A percentile compares a stretch with the other conserved stretches of the same genome.
phyloP scores from a whole-genome alignment of 176 grass and related monocot genomes.

The Oropetium thomaeum region DNA sequence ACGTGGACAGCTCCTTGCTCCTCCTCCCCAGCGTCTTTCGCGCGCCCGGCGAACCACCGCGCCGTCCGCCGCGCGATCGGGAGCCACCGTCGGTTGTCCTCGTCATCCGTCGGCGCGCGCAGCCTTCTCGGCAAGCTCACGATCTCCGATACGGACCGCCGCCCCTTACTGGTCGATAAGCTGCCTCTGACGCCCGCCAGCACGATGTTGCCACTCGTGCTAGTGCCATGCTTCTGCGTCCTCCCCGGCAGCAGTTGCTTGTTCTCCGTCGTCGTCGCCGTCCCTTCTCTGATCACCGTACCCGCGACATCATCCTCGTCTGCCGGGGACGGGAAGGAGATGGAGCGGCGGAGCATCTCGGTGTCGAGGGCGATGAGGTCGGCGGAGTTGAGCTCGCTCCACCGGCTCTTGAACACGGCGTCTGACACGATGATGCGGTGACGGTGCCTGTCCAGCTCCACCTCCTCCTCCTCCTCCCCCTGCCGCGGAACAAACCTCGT shows the following conservation, averaged over 20 bases:
- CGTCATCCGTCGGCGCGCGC: slow-evolving; percentile 19
- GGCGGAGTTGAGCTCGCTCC: slow-evolving; percentile 90
- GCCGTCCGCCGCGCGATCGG: slow-evolving; percentile 79
- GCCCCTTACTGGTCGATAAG: slow-evolving; percentile 45
- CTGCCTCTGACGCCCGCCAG: not conserved
- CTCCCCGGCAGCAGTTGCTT: slow-evolving; percentile 49
- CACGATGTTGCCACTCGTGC: not conserved
- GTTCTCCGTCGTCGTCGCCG: slow-evolving; percentile 41
- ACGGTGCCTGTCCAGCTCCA: slow-evolving; percentile 56
- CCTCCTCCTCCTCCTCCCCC: no score
- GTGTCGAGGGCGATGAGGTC: slow-evolving; percentile 65
- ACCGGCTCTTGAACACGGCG: slow-evolving; percentile 73
- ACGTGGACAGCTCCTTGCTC: not conserved
- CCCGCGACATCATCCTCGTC: no score
- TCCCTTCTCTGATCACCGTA: slow-evolving; percentile 24
- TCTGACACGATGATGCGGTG: slow-evolving; percentile 83
- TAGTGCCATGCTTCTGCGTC: not conserved
- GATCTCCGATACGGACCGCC: slow-evolving; percentile 92
- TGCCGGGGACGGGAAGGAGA: slow-evolving; percentile 28
- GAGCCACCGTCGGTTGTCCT: slow-evolving; percentile 64
- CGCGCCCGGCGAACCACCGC: slow-evolving; percentile 58
- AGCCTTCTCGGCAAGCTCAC: slow-evolving; percentile 62
- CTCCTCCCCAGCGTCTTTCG: not conserved
- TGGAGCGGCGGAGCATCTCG: slow-evolving; percentile 58
- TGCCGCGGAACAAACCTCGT: slow-evolving; percentile 23